Evolutionary conservation across 2,329 filamentous ascomycete species (phyloP), one percentile per base, ranked within the genome.

Genomic region (Phialophora tarda): DNA sequence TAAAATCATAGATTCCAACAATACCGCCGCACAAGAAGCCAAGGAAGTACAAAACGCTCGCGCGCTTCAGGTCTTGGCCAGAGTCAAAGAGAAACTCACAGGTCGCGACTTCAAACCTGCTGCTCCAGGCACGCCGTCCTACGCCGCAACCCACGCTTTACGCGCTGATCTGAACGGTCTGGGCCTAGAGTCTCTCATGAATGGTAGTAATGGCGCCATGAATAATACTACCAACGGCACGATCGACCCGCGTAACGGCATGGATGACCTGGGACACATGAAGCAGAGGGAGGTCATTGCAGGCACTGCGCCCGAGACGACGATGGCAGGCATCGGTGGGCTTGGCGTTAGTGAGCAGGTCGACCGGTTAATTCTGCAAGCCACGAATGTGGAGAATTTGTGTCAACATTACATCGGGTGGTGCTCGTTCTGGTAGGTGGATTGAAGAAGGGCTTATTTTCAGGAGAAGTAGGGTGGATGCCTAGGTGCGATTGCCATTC

Each of bases 321-420:
- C 59, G 34, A 66, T 69, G 63, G 68, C 65, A 12, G 70, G 70
- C 5, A 65, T 70, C 8, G 68, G 70, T 44, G 72, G 98, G 80
- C 84, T 99, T 69, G 89, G 89, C 65, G 89, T 96, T 24, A 88
- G 91, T 63, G 88, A 88, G 68, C 95, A 99, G 80, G 96, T 99
- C 4, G 94, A 97, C 79, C 94, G 96, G 78, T 82, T 99, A 74
- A 91, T 99, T 73, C 89, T 91, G 68, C 94, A 99, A 82, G 95
- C 95, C 24, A 99, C 95, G 6, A 97, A 95, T 76, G 83, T 98
- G 73, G 95, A 98, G 85, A 98, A 98, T 78, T 82, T 99, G 68
- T 99, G 95, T 77, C 95, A 98, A 83, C 95, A 98, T 82, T 99
- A 97, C 78, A 97, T 98, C 74, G 95, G 95, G 70, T 98, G 94